Evolutionary conservation across 1,284 basidiomycete species (phyloP).

Genomic region (Cyathus olla): DNA sequence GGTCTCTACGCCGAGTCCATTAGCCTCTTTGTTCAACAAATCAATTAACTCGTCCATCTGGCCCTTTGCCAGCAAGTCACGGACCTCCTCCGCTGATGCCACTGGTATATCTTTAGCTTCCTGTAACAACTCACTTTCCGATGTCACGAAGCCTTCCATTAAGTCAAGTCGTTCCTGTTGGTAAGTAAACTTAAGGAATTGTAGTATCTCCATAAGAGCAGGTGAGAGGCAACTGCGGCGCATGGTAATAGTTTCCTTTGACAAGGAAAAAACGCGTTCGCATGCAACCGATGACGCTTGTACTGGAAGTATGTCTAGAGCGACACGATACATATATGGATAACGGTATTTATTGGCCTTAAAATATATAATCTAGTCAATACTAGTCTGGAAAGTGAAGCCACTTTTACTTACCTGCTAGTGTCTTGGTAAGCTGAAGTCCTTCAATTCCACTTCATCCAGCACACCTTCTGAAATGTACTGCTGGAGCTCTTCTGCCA

Average conservation of each 20-base stretch:
- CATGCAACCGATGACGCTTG: neutral
- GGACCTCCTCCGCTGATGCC: neutral
- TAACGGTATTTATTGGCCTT: neutral
- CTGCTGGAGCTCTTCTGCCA: neutral
- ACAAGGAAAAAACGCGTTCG: neutral
- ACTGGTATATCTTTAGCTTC: neutral
- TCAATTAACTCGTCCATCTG: neutral
- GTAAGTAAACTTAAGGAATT: neutral
- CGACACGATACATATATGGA: neutral
- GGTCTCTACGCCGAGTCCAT: too few relatives aligned
- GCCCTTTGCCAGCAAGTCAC: neutral
- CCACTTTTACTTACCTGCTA: neutral
- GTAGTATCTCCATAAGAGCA: neutral
- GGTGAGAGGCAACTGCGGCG: neutral
- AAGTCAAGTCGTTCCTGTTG: neutral
- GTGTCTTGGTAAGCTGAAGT: neutral
- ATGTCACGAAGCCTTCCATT: neutral
- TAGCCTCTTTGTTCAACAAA: neutral
- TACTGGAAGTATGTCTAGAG: neutral
- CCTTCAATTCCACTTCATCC: neutral
- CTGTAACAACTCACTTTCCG: neutral
- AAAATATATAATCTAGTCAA: too few relatives aligned
- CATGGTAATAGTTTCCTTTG: neutral
- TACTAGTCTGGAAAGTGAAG: too few relatives aligned
- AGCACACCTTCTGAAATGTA: neutral